Conservation (phyloP, 2,329 filamentous ascomycete genomes). For the Botrytis paeoniae region DNA sequence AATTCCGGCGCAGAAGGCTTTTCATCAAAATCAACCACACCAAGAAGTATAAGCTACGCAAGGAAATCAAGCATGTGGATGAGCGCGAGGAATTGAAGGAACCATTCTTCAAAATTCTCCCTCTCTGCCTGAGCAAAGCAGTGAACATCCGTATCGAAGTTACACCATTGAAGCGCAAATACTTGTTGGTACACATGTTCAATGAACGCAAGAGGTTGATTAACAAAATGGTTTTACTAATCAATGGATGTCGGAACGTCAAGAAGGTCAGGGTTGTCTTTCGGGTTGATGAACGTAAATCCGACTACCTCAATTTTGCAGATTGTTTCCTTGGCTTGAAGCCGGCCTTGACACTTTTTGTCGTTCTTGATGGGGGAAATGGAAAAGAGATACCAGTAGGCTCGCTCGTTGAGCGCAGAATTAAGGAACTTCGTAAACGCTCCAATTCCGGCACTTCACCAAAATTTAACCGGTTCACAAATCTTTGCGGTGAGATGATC, state of each 20-base stretch:
- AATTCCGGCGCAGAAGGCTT: not conserved
- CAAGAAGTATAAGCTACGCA: not conserved
- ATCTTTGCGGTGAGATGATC: not conserved
- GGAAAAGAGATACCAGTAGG: not conserved
- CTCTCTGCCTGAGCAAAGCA: not conserved
- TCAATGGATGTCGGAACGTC: not conserved
- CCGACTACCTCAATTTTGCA: not conserved
- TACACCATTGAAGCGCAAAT: not conserved
- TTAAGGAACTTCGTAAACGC: not conserved
- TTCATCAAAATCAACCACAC: not conserved
- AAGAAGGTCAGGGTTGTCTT: not conserved
- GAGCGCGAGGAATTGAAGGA: not conserved
- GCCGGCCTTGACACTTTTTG: not conserved
- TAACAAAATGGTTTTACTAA: not conserved
- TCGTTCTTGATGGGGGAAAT: not conserved
- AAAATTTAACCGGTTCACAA: not conserved
- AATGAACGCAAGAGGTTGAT: not conserved
- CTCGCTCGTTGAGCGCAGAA: not conserved
- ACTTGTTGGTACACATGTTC: not conserved
- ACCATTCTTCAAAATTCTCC: not conserved
- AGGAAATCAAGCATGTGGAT: not conserved
- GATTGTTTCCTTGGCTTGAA: not conserved
- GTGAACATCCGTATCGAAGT: not conserved
- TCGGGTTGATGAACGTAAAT: not conserved
- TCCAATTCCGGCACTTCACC: not conserved